A percentile compares a stretch with the other conserved stretches of the same genome.
These are phyloP conservation scores for Echium plantagineum DNA, from an alignment of 257 asterid species.

Conservation along the genomic window DNA sequence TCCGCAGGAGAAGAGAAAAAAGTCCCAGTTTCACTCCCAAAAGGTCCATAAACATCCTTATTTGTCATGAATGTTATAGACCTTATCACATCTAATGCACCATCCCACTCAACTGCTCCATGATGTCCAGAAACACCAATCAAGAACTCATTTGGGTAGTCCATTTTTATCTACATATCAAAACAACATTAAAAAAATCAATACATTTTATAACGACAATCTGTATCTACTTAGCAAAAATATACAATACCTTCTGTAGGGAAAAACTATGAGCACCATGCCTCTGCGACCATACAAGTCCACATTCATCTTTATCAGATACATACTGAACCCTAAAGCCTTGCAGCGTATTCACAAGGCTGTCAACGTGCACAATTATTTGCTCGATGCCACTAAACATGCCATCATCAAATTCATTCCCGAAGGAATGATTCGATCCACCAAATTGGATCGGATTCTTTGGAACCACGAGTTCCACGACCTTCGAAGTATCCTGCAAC, in stretches of 20 bases:
- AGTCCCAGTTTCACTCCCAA: constrained; percentile 9
- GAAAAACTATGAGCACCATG: constrained; percentile 1
- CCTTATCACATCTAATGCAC: not conserved
- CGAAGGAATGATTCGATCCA: not conserved
- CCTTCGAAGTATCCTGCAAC: not conserved
- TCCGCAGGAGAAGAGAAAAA: constrained; percentile 8
- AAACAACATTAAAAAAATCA: not conserved
- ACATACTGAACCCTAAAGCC: constrained; percentile 3
- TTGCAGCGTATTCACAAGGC: not conserved
- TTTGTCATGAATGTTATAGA: constrained; percentile 9
- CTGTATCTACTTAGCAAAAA: too few species aligned
- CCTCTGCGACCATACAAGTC: constrained; percentile 1
- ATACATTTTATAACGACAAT: too few species aligned
- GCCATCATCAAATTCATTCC: constrained; percentile 18
- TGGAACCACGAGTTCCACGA: not conserved
- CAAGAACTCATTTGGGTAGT: constrained; percentile 5
- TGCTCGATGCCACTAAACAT: constrained; percentile 9
- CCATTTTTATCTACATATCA: not conserved
- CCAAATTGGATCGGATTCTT: constrained; percentile 10
- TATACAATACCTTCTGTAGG: not conserved
- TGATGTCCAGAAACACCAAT: constrained; percentile 3
- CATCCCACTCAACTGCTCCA: constrained; percentile 2
- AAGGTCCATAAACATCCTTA: not conserved
- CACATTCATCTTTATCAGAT: constrained; percentile 1
- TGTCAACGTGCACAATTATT: not conserved